Evolutionary conservation across 768 basidiomycete genomes (phyloP), one percentile per base, ranked within the genome.

Genomic region (Agrocybe pediades): DNA sequence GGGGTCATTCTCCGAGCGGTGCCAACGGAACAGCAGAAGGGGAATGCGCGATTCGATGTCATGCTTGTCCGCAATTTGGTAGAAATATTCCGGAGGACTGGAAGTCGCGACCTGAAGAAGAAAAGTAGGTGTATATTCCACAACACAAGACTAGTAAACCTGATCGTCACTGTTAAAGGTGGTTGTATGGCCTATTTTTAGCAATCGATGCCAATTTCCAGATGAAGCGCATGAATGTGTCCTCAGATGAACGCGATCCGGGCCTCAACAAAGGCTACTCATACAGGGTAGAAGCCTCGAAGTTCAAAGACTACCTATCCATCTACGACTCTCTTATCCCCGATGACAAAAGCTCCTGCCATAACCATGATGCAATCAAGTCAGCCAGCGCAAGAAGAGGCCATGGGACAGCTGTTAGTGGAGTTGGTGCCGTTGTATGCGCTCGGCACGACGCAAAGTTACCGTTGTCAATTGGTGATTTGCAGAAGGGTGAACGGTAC

Each of bases 121-220:
- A 29, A 20, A 51, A 41, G 56, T 61, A 53, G 6, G 59, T 46
- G 15, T 24, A 46, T 30, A 52, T 26, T 33, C 24, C 21, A 54
- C 21, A 33, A 36, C n/a, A 15, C 11, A 36, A 36, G n/a, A 4
- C 6, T 25, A 49, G 2, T 41, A 46, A 46, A 2, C 23, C 17
- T 27, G 20, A 42, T 6, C 26, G 8, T 44, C 25, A 23, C 29
- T 42, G 5, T 1, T 26, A 6, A 41, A 11, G 2, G 41, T 41
- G 29, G 54, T 39, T 54, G 21, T 53, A 41, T 58, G 23, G 23
- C 20, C 68, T 21, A 51, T 66, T 68, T 40, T 11, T 71, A 0
- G 63, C 56, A 0, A 63, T 73, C 1, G 68, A 72, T 46, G 62
- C 66, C 2, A 71, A 71, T 56, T 73, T 72, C 51, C 59, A 65